These are phyloP conservation scores for Fusarium buxicola DNA, from an alignment of 2,329 filamentous ascomycete genomes.

Conservation along the genomic window DNA sequence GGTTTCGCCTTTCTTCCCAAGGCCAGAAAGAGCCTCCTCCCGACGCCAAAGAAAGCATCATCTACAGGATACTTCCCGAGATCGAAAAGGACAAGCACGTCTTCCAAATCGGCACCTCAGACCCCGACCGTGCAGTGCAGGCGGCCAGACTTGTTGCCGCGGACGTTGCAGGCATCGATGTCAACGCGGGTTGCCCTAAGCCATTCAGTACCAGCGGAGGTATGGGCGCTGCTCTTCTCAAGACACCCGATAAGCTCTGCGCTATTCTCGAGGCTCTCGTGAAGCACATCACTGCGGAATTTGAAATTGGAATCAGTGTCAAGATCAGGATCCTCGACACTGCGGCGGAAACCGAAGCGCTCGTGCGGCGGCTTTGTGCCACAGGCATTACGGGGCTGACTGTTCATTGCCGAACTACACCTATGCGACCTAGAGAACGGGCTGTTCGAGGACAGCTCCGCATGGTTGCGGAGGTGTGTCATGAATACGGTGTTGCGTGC, in stretches of 20 bases:
- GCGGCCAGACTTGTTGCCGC: constrained; percentile 85
- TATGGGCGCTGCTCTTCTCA: constrained; percentile 93
- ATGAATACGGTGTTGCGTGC: constrained; percentile 87
- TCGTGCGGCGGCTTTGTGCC: constrained; percentile 81
- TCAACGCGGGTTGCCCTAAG: constrained; percentile 98
- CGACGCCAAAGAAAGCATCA: constrained; percentile 72
- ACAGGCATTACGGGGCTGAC: constrained; percentile 95
- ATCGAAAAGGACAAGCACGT: constrained; percentile 81
- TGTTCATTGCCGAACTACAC: constrained; percentile 94
- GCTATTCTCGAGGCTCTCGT: constrained; percentile 88
- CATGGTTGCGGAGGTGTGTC: constrained; percentile 86
- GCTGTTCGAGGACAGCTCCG: constrained; percentile 87
- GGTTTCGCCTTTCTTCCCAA: constrained; percentile 80
- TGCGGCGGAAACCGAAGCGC: constrained; percentile 76
- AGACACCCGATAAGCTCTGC: constrained; percentile 84
- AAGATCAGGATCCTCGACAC: constrained; percentile 93
- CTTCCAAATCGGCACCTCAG: constrained; percentile 92
- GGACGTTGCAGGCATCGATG: constrained; percentile 93
- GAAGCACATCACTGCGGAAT: constrained; percentile 78
- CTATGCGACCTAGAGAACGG: constrained; percentile 90
- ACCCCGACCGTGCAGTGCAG: constrained; percentile 83
- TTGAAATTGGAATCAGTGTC: constrained; percentile 92
- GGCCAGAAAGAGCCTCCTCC: constrained; percentile 68
- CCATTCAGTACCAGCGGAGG: constrained; percentile 93
- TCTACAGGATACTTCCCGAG: constrained; percentile 85